phyloP scores from a whole-genome alignment of 2,329 filamentous ascomycete genomes.

The Myriosclerotinia duriaeana region DNA sequence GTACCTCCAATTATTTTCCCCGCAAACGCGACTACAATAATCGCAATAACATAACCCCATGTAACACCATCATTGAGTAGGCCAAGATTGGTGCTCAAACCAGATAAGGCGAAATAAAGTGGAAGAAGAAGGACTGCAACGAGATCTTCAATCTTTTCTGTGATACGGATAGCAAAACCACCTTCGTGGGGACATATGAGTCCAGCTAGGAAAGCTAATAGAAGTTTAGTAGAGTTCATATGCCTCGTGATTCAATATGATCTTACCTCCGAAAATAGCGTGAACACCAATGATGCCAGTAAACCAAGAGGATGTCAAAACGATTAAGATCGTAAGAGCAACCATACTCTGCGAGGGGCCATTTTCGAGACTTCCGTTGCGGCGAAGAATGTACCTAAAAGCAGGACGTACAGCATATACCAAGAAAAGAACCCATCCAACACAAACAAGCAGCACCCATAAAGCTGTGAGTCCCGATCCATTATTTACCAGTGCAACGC shows the following conservation, averaged over 20 bases:
- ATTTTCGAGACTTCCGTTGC: conserved; percentile 77
- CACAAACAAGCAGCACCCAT: conserved; percentile 74
- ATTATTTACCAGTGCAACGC: conserved; percentile 89
- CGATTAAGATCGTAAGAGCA: conserved; percentile 75
- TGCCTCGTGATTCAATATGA: background rate
- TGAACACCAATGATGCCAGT: conserved; percentile 90
- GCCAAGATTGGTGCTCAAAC: conserved; percentile 83
- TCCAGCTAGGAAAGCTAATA: conserved; percentile 74
- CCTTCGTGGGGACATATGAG: conserved; percentile 88
- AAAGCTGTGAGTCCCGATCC: conserved; percentile 78
- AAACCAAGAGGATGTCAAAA: conserved; percentile 79
- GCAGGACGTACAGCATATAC: conserved; percentile 69
- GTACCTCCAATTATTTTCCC: conserved; percentile 84
- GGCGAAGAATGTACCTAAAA: conserved; percentile 72
- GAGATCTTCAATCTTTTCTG: conserved; percentile 92
- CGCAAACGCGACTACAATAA: conserved; percentile 77
- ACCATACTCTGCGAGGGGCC: conserved; percentile 86
- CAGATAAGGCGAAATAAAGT: conserved; percentile 90
- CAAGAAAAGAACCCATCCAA: conserved; percentile 76
- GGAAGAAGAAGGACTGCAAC: conserved; percentile 81
- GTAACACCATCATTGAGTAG: conserved; percentile 76
- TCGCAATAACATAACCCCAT: conserved; percentile 86
- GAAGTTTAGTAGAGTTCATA: conserved; percentile 12
- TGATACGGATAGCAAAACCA: conserved; percentile 86
- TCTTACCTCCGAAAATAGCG: conserved; percentile 73